Evolutionary conservation across 2,329 filamentous ascomycete species (phyloP).

Genomic region (Cladosporium sphaerospermum): DNA sequence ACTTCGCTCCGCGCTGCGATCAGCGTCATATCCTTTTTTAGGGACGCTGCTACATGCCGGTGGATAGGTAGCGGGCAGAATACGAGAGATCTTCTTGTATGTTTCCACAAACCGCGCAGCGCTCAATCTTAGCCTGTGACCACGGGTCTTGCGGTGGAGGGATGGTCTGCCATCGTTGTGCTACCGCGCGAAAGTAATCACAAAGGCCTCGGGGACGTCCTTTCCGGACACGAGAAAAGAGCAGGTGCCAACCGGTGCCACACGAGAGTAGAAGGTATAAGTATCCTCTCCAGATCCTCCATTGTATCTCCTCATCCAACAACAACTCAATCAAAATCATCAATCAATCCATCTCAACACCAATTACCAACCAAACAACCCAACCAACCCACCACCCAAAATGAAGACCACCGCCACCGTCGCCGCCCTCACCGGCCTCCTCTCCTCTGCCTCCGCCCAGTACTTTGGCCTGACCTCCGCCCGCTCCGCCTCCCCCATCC

Average conservation of each 20-base stretch:
- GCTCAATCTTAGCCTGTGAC: background rate
- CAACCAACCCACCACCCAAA: conserved; percentile 3
- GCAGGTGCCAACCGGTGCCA: background rate
- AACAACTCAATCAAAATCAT: background rate
- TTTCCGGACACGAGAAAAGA: background rate
- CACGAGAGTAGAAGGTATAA: conserved; percentile 3
- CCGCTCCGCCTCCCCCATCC: conserved; percentile 24
- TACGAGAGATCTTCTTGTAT: conserved; percentile 6
- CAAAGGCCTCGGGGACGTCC: background rate
- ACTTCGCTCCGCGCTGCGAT: too few species aligned
- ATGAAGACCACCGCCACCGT: conserved; percentile 21
- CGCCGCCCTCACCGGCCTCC: conserved; percentile 15
- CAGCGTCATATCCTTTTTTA: conserved; percentile 10
- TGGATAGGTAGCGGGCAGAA: conserved; percentile 1
- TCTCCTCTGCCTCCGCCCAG: conserved; percentile 16
- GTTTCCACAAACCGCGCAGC: conserved; percentile 3
- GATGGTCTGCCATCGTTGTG: background rate
- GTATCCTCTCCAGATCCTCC: background rate
- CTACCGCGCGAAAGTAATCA: background rate
- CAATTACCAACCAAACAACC: background rate
- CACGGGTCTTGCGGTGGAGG: background rate
- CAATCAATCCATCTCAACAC: background rate
- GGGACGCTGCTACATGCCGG: conserved; percentile 1
- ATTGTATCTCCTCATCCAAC: background rate
- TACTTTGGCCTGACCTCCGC: conserved; percentile 24